Evolutionary conservation across 2,329 filamentous ascomycete genomes (phyloP).

Genomic region (Fusarium multiceps): DNA sequence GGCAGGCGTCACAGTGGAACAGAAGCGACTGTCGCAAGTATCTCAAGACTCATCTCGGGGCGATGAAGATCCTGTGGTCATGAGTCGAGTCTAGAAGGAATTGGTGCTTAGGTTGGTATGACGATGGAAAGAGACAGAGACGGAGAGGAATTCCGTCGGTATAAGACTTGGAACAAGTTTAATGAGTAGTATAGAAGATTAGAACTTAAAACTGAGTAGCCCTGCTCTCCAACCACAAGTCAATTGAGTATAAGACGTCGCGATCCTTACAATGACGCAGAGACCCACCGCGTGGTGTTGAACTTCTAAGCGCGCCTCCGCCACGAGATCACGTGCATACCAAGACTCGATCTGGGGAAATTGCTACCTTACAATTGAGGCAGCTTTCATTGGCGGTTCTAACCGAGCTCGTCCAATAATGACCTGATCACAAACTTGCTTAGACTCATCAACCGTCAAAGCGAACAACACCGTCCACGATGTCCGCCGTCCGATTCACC

Average conservation of each 20-base stretch:
- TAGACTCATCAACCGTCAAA: conserved; percentile 40
- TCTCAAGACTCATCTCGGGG: conserved; percentile 15
- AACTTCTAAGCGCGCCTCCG: conserved; percentile 28
- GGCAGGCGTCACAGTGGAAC: background rate
- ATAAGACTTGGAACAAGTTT: fast-evolving
- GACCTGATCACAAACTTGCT: conserved; percentile 50
- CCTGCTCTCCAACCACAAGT: background rate
- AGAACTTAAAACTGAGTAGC: background rate
- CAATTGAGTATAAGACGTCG: conserved; percentile 4
- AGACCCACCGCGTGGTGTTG: conserved; percentile 34
- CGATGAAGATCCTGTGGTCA: conserved; percentile 8
- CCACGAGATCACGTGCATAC: conserved; percentile 49
- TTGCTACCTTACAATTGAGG: conserved; percentile 49
- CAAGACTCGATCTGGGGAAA: background rate
- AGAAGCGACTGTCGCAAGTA: background rate
- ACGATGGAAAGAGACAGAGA: background rate
- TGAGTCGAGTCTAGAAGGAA: background rate
- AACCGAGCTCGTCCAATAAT: conserved; percentile 51
- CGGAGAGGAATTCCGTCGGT: too few relatives aligned
- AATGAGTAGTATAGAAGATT: background rate
- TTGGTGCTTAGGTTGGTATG: background rate
- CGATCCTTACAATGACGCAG: conserved; percentile 29
- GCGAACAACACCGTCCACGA: conserved; percentile 55
- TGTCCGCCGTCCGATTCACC: conserved; percentile 73
- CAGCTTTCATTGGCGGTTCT: conserved; percentile 47